Evolutionary conservation across 257 asterid species (phyloP).

Genomic region (Solanum sitiens): DNA sequence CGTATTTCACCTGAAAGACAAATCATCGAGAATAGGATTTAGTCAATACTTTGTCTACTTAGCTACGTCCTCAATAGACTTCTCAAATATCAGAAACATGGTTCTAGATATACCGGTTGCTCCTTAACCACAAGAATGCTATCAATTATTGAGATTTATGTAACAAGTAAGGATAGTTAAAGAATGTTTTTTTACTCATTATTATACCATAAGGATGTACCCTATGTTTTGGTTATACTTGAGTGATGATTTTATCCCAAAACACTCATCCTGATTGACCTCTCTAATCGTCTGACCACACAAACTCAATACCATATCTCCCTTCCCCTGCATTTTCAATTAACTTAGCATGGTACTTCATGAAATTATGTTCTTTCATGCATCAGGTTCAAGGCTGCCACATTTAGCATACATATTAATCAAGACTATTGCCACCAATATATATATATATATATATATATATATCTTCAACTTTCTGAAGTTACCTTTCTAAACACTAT

Average conservation of each 20-base stretch:
- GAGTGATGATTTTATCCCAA: no score
- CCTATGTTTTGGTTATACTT: no score
- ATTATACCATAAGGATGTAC: no score
- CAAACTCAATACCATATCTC: slow-evolving; percentile 33
- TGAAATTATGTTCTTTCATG: slow-evolving; percentile 30
- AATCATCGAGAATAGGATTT: background rate
- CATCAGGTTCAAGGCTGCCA: slow-evolving; percentile 41
- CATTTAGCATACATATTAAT: slow-evolving; percentile 89
- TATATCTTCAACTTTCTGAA: slow-evolving; percentile 33
- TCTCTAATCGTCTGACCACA: slow-evolving; percentile 2
- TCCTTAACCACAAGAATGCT: background rate
- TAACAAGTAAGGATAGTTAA: background rate
- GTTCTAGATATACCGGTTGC: background rate
- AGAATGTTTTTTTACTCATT: no score
- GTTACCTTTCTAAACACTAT: no score
- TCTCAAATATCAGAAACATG: background rate
- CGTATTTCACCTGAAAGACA: slow-evolving; percentile 71
- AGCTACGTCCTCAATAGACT: background rate
- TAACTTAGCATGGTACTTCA: slow-evolving; percentile 79
- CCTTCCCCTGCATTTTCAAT: slow-evolving; percentile 74
- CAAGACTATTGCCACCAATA: slow-evolving; percentile 33
- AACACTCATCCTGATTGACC: no score
- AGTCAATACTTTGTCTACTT: background rate
- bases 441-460: background rate
- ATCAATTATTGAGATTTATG: background rate